These are phyloP conservation scores for Zygosaccharomyces sapae DNA, from an alignment of 1,139 yeast genomes.

Conservation along the genomic window DNA sequence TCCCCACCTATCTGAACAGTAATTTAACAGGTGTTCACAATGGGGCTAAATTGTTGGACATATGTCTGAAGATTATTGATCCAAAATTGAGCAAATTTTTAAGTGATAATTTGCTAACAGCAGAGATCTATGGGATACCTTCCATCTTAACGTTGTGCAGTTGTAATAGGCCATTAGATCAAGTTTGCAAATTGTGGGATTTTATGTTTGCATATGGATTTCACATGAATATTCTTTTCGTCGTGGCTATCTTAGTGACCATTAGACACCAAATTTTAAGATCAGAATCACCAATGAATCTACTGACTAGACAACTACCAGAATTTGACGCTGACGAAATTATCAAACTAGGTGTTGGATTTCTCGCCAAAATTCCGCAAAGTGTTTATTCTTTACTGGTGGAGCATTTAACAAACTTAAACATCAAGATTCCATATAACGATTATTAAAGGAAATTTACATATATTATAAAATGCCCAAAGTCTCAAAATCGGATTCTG, in stretches of 20 bases:
- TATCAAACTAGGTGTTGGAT: slow-evolving; percentile 74
- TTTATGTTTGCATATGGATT: slow-evolving; percentile 86
- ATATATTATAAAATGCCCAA: slow-evolving; percentile 10
- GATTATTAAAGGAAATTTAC: slow-evolving; percentile 5
- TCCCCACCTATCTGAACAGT: slow-evolving; percentile 77
- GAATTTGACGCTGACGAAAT: slow-evolving; percentile 67
- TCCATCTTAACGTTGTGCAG: slow-evolving; percentile 83
- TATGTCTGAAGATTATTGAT: slow-evolving; percentile 67
- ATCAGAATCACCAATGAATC: slow-evolving; percentile 62
- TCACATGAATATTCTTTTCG: slow-evolving; percentile 78
- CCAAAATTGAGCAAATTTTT: slow-evolving; percentile 62
- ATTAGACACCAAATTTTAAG: slow-evolving; percentile 58
- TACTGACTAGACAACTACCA: slow-evolving; percentile 66
- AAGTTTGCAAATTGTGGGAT: slow-evolving; percentile 82
- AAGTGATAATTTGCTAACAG: slow-evolving; percentile 46
- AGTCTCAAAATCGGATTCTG: slow-evolving; percentile 51
- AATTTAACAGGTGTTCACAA: slow-evolving; percentile 80
- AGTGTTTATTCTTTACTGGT: slow-evolving; percentile 62
- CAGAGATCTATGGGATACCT: slow-evolving; percentile 87
- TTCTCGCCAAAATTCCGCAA: slow-evolving; percentile 71
- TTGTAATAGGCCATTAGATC: slow-evolving; percentile 79
- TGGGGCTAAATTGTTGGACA: slow-evolving; percentile 65
- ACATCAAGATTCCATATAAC: slow-evolving; percentile 17
- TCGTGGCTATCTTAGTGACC: slow-evolving; percentile 79
- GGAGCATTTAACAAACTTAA: slow-evolving; percentile 63